These are phyloP conservation scores for Candida vaughaniae DNA, from an alignment of 805 yeast species.

Conservation along the genomic window DNA sequence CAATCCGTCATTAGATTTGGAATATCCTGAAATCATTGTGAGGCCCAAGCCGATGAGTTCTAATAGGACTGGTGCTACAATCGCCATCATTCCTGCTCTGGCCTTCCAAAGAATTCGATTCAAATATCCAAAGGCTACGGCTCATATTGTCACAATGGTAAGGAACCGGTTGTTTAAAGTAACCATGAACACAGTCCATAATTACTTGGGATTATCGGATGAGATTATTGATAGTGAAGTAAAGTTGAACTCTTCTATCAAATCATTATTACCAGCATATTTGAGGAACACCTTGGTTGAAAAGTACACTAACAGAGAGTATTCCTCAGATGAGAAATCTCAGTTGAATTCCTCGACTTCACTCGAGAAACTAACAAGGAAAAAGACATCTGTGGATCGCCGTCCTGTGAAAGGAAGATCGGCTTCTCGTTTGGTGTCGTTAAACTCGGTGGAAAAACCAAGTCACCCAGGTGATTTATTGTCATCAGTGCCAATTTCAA, in stretches of 20 bases:
- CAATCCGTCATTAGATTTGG: too few species aligned
- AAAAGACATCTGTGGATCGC: slow-evolving; percentile 6
- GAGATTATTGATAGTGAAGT: slow-evolving; percentile 80
- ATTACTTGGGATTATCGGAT: slow-evolving; percentile 78
- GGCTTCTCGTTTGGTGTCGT: slow-evolving; percentile 39
- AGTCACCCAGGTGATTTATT: slow-evolving; percentile 83
- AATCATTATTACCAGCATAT: slow-evolving; percentile 54
- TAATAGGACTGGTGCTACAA: slow-evolving; percentile 54
- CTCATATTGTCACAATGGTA: slow-evolving; percentile 93
- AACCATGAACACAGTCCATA: slow-evolving; percentile 86
- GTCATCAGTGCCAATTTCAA: slow-evolving; percentile 73
- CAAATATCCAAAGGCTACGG: slow-evolving; percentile 83
- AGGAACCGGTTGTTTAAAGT: slow-evolving; percentile 83
- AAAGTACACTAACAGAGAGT: slow-evolving; percentile 22
- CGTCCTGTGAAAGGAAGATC: slow-evolving; percentile 12
- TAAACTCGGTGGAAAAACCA: slow-evolving; percentile 52
- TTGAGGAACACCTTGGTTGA: slow-evolving; percentile 57
- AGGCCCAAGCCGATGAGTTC: slow-evolving; percentile 48
- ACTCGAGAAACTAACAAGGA: slow-evolving; percentile 5
- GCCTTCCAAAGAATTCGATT: slow-evolving; percentile 71
- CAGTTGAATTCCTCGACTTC: slow-evolving; percentile 4
- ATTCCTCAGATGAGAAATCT: neutral
- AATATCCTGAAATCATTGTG: slow-evolving; percentile 55
- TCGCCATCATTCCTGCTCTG: slow-evolving; percentile 86
- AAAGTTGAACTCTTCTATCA: slow-evolving; percentile 49